These are phyloP conservation scores for Eucalyptus tenuipes DNA, from an alignment of 345 rosid species.

Conservation along the genomic window DNA sequence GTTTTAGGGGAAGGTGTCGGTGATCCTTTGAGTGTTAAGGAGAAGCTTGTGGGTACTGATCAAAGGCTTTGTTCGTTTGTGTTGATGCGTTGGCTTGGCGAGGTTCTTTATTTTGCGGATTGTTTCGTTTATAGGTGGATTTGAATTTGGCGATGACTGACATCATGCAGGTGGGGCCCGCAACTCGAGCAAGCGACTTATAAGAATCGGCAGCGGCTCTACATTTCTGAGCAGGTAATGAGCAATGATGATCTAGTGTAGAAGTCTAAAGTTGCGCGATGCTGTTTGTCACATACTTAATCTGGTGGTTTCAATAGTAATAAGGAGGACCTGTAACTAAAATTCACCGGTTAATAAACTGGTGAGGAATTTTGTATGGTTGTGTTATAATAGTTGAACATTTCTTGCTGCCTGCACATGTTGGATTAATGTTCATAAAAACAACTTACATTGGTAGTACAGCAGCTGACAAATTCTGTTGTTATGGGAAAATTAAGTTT, in stretches of 20 bases:
- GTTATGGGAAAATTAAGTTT: not conserved
- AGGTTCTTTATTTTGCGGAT: not conserved
- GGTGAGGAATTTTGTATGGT: not conserved
- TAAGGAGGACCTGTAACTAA: not conserved
- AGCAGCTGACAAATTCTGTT: not conserved
- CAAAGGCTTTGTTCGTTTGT: not conserved
- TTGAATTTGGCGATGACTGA: not conserved
- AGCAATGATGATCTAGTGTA: not conserved
- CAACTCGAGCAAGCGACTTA: constrained; percentile 76
- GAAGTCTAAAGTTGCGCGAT: not conserved
- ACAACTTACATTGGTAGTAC: not conserved
- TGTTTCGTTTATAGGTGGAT: not conserved
- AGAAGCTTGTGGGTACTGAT: not conserved
- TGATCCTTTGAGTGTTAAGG: not conserved
- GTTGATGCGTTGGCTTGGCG: not conserved
- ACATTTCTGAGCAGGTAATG: constrained; percentile 71
- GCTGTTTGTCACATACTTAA: not conserved
- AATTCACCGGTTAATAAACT: not conserved
- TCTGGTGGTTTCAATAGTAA: not conserved
- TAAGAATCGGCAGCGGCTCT: constrained; percentile 82
- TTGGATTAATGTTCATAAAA: not conserved
- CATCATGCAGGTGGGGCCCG: constrained; percentile 65
- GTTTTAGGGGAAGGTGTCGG: not conserved
- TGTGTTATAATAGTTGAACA: not conserved
- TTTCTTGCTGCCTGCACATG: not conserved